Evolutionary conservation across 2,329 filamentous ascomycete species (phyloP).

Genomic region (Botrytis medusae): DNA sequence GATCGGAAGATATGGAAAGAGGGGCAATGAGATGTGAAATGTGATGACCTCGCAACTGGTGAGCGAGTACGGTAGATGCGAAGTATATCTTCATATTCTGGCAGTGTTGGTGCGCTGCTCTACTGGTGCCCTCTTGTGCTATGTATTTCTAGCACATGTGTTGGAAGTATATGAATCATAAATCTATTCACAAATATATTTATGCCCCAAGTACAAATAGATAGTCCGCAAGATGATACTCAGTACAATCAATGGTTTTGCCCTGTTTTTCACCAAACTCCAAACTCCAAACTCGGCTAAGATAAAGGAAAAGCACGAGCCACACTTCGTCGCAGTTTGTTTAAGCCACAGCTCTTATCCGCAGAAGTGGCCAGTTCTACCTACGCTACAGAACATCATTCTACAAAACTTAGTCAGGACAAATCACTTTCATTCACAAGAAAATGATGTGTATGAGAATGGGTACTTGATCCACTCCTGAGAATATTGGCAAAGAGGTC

Average conservation of each 20-base stretch:
- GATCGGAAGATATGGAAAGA: background rate
- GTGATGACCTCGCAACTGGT: background rate
- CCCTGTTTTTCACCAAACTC: background rate
- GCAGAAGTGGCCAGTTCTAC: conserved; percentile 21
- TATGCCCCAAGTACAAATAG: background rate
- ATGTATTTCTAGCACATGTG: background rate
- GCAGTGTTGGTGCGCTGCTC: background rate
- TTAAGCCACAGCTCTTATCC: conserved; percentile 14
- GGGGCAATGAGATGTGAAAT: background rate
- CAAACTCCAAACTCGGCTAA: background rate
- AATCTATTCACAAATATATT: background rate
- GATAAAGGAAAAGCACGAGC: conserved; percentile 13
- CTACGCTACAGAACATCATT: background rate
- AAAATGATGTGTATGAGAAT: background rate
- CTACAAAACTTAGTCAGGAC: background rate
- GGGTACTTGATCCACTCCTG: background rate
- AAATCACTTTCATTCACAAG: background rate
- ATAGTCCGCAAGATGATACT: background rate
- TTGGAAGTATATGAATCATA: background rate
- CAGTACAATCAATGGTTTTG: background rate
- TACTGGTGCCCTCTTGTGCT: no score
- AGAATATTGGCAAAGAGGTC: background rate
- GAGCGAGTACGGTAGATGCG: background rate
- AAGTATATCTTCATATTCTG: background rate
- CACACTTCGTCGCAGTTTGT: background rate